phyloP scores from a whole-genome alignment of 768 basidiomycete species.

The Strobilomyces echinocephalus region DNA sequence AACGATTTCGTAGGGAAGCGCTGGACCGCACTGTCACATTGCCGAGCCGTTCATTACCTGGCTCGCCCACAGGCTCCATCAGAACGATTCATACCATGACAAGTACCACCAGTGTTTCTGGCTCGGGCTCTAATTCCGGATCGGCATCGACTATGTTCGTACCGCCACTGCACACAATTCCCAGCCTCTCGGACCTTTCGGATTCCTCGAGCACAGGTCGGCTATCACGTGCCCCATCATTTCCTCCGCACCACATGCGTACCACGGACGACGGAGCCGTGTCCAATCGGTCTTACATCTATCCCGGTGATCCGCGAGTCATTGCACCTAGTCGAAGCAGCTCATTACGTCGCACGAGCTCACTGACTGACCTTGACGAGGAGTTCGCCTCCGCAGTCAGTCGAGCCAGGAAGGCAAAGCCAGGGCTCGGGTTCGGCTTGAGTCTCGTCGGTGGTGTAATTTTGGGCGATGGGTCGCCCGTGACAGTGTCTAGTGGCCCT shows the following conservation, averaged over 20 bases:
- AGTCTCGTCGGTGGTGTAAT: slow-evolving; percentile 38
- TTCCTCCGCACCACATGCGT: slow-evolving; percentile 55
- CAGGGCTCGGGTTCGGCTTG: slow-evolving; percentile 42
- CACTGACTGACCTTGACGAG: slow-evolving; percentile 70
- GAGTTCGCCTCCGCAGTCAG: slow-evolving; percentile 46
- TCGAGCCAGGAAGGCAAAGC: slow-evolving; percentile 38
- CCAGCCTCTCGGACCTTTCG: slow-evolving; percentile 67
- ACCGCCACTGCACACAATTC: slow-evolving; percentile 66
- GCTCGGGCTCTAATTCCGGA: slow-evolving; percentile 45
- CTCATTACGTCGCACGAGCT: slow-evolving; percentile 60
- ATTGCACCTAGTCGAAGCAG: slow-evolving; percentile 65
- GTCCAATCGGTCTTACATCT: slow-evolving; percentile 59
- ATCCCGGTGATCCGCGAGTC: slow-evolving; percentile 67
- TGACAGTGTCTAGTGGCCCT: slow-evolving; percentile 69
- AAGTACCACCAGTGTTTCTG: slow-evolving; percentile 38
- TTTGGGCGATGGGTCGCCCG: slow-evolving; percentile 54
- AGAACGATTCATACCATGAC: slow-evolving; percentile 60
- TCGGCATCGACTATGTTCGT: slow-evolving; percentile 67
- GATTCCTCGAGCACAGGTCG: slow-evolving; percentile 37
- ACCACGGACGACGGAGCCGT: slow-evolving; percentile 75
- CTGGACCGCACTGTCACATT: slow-evolving; percentile 60
- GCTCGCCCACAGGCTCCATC: slow-evolving; percentile 56
- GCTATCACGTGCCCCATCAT: slow-evolving; percentile 41
- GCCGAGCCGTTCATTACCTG: slow-evolving; percentile 38
- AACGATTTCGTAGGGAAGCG: slow-evolving; percentile 56